A percentile compares a stretch with the other conserved stretches of the same genome.
phyloP scores from a whole-genome alignment of 352 stramenopile species.

The Pilasporangium apinafurcum region DNA sequence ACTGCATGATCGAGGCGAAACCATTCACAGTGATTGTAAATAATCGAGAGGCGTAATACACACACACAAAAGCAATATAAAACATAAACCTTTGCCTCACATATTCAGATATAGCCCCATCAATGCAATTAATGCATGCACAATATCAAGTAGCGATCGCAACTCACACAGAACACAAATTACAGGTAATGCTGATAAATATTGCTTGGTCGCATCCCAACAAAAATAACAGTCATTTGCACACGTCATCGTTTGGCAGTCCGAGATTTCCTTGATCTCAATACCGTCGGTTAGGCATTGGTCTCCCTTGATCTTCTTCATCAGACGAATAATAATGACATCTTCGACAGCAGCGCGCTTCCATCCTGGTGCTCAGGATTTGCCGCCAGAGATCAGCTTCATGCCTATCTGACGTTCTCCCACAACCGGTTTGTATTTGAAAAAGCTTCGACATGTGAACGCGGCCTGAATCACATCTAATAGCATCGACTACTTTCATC shows the following conservation, averaged over 20 bases:
- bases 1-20: slow-evolving; percentile 5
- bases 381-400: slow-evolving; percentile 1
- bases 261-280: not conserved
- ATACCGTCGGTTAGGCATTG: too few relatives aligned
- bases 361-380: not conserved
- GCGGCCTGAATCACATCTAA: slow-evolving; percentile 22
- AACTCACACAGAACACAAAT: slow-evolving; percentile 25
- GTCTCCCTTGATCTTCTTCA: too few relatives aligned
- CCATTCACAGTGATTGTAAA: too few relatives aligned
- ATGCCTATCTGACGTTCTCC: slow-evolving; percentile 6
- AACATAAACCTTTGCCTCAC: not conserved
- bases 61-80: too few relatives aligned
- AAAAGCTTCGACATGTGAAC: slow-evolving; percentile 12
- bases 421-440: slow-evolving; percentile 25
- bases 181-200: too few relatives aligned
- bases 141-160: too few relatives aligned
- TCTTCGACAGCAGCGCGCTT: slow-evolving; percentile 5
- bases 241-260: not conserved
- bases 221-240: slow-evolving; percentile 9
- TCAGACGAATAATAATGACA: too few relatives aligned
- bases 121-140: too few relatives aligned
- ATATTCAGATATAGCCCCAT: too few relatives aligned
- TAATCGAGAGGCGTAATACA: too few relatives aligned
- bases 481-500: slow-evolving; percentile 22
- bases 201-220: too few relatives aligned